Percentiles rank a stretch among this genome's conserved stretches.
These are phyloP conservation scores for Neonectria magnoliae DNA, from an alignment of 2,329 filamentous ascomycete species.

Conservation along the genomic window DNA sequence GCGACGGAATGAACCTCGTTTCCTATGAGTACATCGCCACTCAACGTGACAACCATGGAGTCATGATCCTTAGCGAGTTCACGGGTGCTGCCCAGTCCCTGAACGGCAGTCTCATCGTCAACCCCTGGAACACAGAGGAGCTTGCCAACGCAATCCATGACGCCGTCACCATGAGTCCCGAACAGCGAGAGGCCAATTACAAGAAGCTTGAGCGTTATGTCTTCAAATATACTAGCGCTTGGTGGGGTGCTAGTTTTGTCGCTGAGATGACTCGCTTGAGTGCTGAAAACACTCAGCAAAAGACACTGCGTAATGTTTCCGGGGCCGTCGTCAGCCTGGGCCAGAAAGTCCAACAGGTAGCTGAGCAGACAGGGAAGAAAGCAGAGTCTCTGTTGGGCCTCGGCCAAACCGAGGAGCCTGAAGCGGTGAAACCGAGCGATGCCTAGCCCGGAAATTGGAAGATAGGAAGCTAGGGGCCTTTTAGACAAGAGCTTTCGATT, in stretches of 20 bases:
- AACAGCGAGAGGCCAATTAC: constrained; percentile 87
- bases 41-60: constrained; percentile 88
- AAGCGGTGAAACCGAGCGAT: constrained; percentile 24
- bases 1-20: constrained; percentile 98
- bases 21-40: constrained; percentile 98
- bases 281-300: constrained; percentile 50
- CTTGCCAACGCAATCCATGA: constrained; percentile 93
- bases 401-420: constrained; percentile 32
- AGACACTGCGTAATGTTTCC: constrained; percentile 54
- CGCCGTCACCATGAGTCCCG: constrained; percentile 94
- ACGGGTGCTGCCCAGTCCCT: constrained; percentile 94
- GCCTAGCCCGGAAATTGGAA: constrained; percentile 5
- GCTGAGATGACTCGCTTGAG: constrained; percentile 75
- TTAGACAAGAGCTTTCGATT: constrained; percentile 23
- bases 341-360: constrained; percentile 42
- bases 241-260: constrained; percentile 96
- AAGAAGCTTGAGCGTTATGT: constrained; percentile 94
- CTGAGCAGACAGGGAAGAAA: constrained; percentile 36
- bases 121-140: constrained; percentile 98
- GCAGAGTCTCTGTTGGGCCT: constrained; percentile 24
- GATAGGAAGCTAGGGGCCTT: not conserved
- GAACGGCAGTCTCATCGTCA: constrained; percentile 93
- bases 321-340: constrained; percentile 50
- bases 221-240: constrained; percentile 96
- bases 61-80: constrained; percentile 96